A percentile compares a stretch with the other conserved stretches of the same genome.
phyloP scores from a whole-genome alignment of 1,284 basidiomycete species.

The Pseudomicrostroma phylloplanum region DNA sequence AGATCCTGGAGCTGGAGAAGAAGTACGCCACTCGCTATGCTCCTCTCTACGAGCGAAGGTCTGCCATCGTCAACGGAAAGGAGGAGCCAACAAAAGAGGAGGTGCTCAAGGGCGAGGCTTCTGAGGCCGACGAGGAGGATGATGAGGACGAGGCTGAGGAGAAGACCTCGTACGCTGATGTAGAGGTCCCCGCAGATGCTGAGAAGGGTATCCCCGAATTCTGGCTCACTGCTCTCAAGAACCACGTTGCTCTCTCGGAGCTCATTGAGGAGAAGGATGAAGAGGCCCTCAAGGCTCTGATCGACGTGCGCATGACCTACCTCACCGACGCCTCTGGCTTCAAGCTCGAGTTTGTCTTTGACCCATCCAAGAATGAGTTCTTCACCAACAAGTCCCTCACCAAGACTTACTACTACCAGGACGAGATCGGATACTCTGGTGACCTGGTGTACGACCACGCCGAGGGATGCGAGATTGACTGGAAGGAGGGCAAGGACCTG shows the following conservation, averaged over 20 bases:
- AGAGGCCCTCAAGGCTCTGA: slow-evolving; percentile 62
- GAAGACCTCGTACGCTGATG: slow-evolving; percentile 52
- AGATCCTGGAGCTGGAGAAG: slow-evolving; percentile 93
- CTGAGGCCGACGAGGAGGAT: slow-evolving; percentile 58
- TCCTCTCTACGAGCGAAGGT: slow-evolving; percentile 81
- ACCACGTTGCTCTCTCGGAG: slow-evolving; percentile 77
- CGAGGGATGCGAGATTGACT: slow-evolving; percentile 80
- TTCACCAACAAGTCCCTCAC: slow-evolving; percentile 77
- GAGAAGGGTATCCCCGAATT: slow-evolving; percentile 79
- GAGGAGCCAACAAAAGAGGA: slow-evolving; percentile 72
- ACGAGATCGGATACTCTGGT: slow-evolving; percentile 81
- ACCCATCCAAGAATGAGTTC: slow-evolving; percentile 64
- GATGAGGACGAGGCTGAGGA: slow-evolving; percentile 53
- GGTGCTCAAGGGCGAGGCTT: slow-evolving; percentile 68
- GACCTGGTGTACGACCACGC: slow-evolving; percentile 94
- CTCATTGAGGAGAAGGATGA: slow-evolving; percentile 90
- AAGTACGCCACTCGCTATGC: slow-evolving; percentile 83
- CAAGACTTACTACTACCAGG: slow-evolving; percentile 93
- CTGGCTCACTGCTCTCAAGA: slow-evolving; percentile 93
- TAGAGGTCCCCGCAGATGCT: slow-evolving; percentile 51
- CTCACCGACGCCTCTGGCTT: slow-evolving; percentile 73
- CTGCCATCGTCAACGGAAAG: slow-evolving; percentile 74
- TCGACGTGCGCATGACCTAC: slow-evolving; percentile 66
- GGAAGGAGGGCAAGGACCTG: slow-evolving; percentile 97
- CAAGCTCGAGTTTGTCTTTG: slow-evolving; percentile 79